Evolutionary conservation across 164 flowering plant species (phyloP), one percentile per base, ranked within the genome.

Genomic region (Vitis labrusca): DNA sequence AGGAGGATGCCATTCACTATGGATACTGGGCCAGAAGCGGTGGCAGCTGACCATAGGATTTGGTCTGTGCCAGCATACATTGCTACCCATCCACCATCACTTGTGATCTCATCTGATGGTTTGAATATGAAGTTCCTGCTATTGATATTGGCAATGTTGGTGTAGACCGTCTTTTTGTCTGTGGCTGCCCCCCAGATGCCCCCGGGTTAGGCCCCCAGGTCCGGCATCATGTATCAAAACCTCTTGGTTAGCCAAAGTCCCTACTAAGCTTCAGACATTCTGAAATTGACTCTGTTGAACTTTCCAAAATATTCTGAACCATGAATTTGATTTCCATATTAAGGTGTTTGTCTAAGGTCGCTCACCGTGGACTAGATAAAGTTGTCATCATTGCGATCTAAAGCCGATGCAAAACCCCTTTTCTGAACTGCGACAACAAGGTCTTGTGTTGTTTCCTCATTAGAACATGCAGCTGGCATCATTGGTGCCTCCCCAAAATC

Each of bases 141-240:
- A 0, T 68, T 19, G n/a, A 65, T 44, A 54, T 84, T 81, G 72
- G 69, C 85, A 12, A 81, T 80, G 81, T 84, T 84, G 11, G 87
- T 81, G 72, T 79, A 84, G 10, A 84, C 72, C 13, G 69, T 72
- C 59, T 10, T 67, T 8, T 55, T 72, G 54, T 84, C 87, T 0
- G 87, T 84, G 15, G 87, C 87, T 23, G 85, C 72, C 3, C 85
- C 87, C 84, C 87, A 82, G 0, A 12, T 71, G 1, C 84, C 85
- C 49, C 87, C 87, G 82, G 0, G 11, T 52, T 0, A 11, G 11
- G 1, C 85, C 77, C 12, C 87, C 87, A 14, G 87, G 85, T 48
- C 87, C 84, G 48, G 84, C 84, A 16, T 66, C 68, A 84, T 83
- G 9, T 48, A 68, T 37, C 8, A 7, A 16, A 59, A 44, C 59